Evolutionary conservation across 2,329 filamentous ascomycete species (phyloP), one percentile per base, ranked within the genome.

Genomic region (Clonostachys chloroleuca): DNA sequence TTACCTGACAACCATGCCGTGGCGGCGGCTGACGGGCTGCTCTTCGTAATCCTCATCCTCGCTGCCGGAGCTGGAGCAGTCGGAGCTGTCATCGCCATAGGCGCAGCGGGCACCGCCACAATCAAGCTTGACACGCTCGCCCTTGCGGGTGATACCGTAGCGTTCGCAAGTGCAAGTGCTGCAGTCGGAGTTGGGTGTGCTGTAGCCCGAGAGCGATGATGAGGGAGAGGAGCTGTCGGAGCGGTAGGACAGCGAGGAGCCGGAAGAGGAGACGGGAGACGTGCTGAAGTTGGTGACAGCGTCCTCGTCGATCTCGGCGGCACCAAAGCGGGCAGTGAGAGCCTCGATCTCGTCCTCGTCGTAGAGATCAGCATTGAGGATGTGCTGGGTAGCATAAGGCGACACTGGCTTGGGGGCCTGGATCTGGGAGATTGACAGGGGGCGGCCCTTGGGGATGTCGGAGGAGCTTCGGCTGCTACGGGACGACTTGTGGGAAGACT

Each of bases 91-190:
- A 60, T 89, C 85, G 54, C 80, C 81, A 72, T 88, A 94, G 61
- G 89, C 89, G 72, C 92, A 96, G 65, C 89, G 86, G 52, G 84
- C 77, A 57, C 92, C 92, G 58, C 91, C 91, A 64, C 92, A 97
- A 81, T 96, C 92, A 67, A 96, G 84, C 81, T 92, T 94, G 80
- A 97, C 87, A 61, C 92, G 86, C 69, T 95, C 87, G 63, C 92
- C 91, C 68, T 86, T 85, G 72, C 91, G 88, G 54, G 92, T 96
- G 76, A 97, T 95, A 59, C 92, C 92, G 75, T 94, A 96, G 73
- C 92, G 89, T 70, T 96, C 90, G 74, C 92, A 97, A 54, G 86
- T 91, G 83, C 94, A 97, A 66, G 79, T 80, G 61, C 80, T 85
- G 71, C 83, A 84, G 61, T 87, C 87, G 45, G 87, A 90, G 69